Evolutionary conservation across 257 asterid genomes (phyloP), one percentile per base, ranked within the genome.

Genomic region (Parsonsia alboflavescens): DNA sequence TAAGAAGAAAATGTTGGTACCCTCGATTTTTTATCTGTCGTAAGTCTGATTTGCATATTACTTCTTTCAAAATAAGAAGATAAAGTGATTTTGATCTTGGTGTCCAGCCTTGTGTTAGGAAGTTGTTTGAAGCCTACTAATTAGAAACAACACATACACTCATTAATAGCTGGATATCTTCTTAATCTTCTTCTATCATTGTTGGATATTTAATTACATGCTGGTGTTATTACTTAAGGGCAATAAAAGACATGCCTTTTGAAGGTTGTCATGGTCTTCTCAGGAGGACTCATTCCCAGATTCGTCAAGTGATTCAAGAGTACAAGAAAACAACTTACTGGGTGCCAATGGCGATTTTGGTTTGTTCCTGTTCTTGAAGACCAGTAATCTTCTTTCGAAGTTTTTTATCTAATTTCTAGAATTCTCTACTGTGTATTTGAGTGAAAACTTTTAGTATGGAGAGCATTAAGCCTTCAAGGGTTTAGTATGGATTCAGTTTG

Each of bases 201-300:
- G n/a, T 24, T 19, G 26, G 22, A 15, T 24, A 15, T 11, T 30
- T 70, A 10, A 12, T 70, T 70, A 41, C 9, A 3, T 7, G 59
- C 42, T 28, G 26, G 28, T 11, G 24, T 50, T 28, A 15, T 24
- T 16, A 12, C 10, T 33, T 70, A 9, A 16, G 50, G 17, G n/a
- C 11, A 9, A 30, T 17, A 21, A 30, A 21, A 15, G 9, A 59
- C 39, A 36, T 33, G 19, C 56, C 39, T 41, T 42, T 59, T 21
- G 10, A 10, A 5, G 46, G 70, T 41, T 16, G 39, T 68, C 50
- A 42, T 79, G 74, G 36, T 21, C 76, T 73, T 73, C 57, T 76
- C 63, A 95, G 99, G 97, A 88, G 99, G 84, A 95, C 99, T 2
- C 99, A 95, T 80, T 16, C 93, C 3, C 99, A 95, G 84, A 86